Evolutionary conservation across 768 basidiomycete genomes (phyloP), one percentile per base, ranked within the genome.

Genomic region (Suillus subaureus): DNA sequence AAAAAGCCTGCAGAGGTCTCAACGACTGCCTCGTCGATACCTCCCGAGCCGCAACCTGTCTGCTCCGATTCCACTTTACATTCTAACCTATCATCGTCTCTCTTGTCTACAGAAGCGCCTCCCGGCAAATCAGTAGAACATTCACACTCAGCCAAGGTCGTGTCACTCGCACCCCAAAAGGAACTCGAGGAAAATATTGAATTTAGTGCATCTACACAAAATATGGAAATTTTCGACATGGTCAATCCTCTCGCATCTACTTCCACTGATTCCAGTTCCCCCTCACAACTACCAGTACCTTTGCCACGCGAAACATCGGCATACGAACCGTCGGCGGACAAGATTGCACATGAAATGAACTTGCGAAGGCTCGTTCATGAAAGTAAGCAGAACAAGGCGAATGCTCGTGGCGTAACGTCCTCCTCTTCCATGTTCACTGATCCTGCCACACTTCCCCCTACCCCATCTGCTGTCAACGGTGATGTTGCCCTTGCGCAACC

Each of bases 131-230:
- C 42, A 21, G 11, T 21, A 21, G 58, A 28, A 60, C 40, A 7
- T 13, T 28, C 40, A 21, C 40, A 60, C 26, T 60, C 40, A 60
- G 58, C 58, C 39, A 21, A 42, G 26, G 18, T 60, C 11, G 6
- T 21, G 12, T 7, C 83, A 18, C 47, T 80, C 35, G 81, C 79
- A 9, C 74, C 79, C 65, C 80, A 82, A 61, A 83, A 78, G 73
- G 83, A 83, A 42, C 70, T 84, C 35, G 82, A 84, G 68, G 80
- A 82, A 64, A 74, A 76, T 63, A 81, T 83, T 49, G 72, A 79
- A 4, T 71, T 71, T 64, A 78, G 75, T 54, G 80, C 78, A 69
- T 39, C 72, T 66, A 81, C 83, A 70, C 71, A 81, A 33, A 77
- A 63, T 42, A 54, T 61, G 28, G 61, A 49, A 35, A 39, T 23